Evolutionary conservation across 768 basidiomycete species (phyloP).

Genomic region (Hericium rajendrae): DNA sequence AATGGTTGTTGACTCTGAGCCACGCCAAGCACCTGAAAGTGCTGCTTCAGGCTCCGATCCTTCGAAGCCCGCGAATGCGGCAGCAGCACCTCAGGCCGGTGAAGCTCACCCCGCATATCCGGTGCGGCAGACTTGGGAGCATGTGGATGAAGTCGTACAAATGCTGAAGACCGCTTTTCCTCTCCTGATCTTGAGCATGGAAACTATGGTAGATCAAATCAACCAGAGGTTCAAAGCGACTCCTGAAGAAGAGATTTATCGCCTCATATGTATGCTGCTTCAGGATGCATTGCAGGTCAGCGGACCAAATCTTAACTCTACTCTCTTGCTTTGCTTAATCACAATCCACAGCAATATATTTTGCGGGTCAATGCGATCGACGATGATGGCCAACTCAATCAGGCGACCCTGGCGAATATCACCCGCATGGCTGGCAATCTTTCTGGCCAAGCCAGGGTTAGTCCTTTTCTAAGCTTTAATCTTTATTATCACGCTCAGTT

Average conservation of each 20-base stretch:
- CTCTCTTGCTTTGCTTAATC: not conserved
- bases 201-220: constrained; percentile 96
- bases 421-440: constrained; percentile 53
- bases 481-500: constrained; percentile 1
- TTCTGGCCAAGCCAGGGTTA: constrained; percentile 46
- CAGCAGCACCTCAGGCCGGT: constrained; percentile 9
- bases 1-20: not conserved
- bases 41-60: not conserved
- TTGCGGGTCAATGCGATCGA: constrained; percentile 54
- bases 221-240: constrained; percentile 79
- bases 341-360: constrained; percentile 47
- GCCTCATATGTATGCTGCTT: constrained; percentile 78
- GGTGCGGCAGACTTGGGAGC: constrained; percentile 72
- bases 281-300: constrained; percentile 79
- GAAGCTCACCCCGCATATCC: constrained; percentile 20
- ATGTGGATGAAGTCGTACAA: constrained; percentile 88
- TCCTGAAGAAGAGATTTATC: constrained; percentile 90
- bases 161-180: constrained; percentile 95
- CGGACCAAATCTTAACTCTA: not conserved
- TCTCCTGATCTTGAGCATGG: constrained; percentile 86
- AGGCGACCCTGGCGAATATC: constrained; percentile 46
- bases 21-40: not conserved
- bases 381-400: constrained; percentile 56
- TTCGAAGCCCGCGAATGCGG: constrained; percentile 7
- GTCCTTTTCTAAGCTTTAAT: constrained; percentile 15